Percentiles rank a stretch among this genome's conserved stretches.
These are phyloP conservation scores for Aspergillus ustus DNA, from an alignment of 2,329 filamentous ascomycete genomes.

Conservation along the genomic window DNA sequence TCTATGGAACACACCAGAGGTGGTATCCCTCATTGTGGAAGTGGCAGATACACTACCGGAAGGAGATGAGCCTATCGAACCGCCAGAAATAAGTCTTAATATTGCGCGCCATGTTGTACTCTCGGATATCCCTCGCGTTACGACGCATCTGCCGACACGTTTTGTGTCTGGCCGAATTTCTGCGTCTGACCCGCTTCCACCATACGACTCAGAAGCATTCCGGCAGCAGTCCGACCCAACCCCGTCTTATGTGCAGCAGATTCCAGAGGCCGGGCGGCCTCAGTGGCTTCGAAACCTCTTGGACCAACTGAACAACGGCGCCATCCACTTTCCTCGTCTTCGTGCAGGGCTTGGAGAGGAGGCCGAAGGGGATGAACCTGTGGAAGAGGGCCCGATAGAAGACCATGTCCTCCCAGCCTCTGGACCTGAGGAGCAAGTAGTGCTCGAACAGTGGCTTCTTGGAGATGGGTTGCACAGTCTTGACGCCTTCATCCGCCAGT, in stretches of 20 bases:
- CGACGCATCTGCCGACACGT: conserved; percentile 68
- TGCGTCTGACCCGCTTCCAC: conserved; percentile 82
- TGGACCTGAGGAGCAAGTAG: conserved; percentile 32
- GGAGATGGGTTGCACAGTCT: conserved; percentile 39
- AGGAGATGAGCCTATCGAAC: conserved; percentile 49
- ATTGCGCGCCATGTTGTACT: conserved; percentile 79
- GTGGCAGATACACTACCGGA: conserved; percentile 62
- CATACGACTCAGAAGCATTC: conserved; percentile 54
- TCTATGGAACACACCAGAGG: conserved; percentile 81
- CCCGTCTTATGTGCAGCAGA: conserved; percentile 36
- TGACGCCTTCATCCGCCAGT: conserved; percentile 41
- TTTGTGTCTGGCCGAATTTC: conserved; percentile 70
- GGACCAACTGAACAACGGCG: conserved; percentile 41
- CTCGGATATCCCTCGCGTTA: conserved; percentile 73
- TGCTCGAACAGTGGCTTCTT: conserved; percentile 40
- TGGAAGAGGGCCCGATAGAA: conserved; percentile 19
- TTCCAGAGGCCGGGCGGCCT: conserved; percentile 37
- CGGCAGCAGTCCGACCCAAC: conserved; percentile 41
- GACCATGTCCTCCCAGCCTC: conserved; percentile 27
- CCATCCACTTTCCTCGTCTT: conserved; percentile 32
- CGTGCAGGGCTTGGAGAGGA: conserved; percentile 26
- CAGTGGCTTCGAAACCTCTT: conserved; percentile 44
- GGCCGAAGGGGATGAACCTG: conserved; percentile 17
- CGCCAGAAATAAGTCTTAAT: conserved; percentile 54
- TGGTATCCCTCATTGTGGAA: conserved; percentile 69